Base-by-base conservation (phyloP, 352 stramenopile species). In the Globisporangium lucens region DNA sequence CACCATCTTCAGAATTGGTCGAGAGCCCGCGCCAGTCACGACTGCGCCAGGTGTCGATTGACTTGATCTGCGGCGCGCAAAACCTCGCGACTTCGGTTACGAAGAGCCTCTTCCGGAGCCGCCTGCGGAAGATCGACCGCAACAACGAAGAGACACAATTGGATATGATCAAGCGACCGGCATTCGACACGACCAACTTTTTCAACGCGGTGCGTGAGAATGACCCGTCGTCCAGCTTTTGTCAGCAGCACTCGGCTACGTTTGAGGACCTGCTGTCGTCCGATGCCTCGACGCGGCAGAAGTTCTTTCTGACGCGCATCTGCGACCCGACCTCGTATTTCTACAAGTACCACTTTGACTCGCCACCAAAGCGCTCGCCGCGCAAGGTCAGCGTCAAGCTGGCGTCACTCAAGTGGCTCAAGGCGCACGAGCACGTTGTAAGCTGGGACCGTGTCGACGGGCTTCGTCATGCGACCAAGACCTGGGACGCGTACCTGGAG, bases 291-390 rank as follows among this genome's bases (percentile, higher is more conserved):
- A 72, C 73, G 36, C 82, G 83, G 17, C 75, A 93, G 63, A 91
- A 91, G 53, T 95, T 95, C 72, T 94, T 91, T 67, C 69, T 90
- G 49, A 93, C 86, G 60, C 88, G 88, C 61, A 86, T 95, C 46
- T 83, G 83, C 35, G 88, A 95, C 57, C 88, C 88, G n/a, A 95
- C 88, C 41, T 95, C 88, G 49, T 95, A 95, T 72, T 95, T 95
- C 29, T 95, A 91, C 88, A 95, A 95, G 75, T 95, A 91, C 78
- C 85, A 87, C 67, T 92, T 95, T 51, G 83, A 94, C 56, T 79
- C 83, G 47, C 79, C 68, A 24, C 83, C 78, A 20, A 77, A 89
- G 66, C 85, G 86, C 3, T 76, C 86, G 56, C 88, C 88, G 5
- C 89, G 89, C 65, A 88, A 87, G 43, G 65, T 83, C 15, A 64